Conservation (phyloP, 495 filamentous ascomycete genomes). For the Astrothelium macrocarpum region DNA sequence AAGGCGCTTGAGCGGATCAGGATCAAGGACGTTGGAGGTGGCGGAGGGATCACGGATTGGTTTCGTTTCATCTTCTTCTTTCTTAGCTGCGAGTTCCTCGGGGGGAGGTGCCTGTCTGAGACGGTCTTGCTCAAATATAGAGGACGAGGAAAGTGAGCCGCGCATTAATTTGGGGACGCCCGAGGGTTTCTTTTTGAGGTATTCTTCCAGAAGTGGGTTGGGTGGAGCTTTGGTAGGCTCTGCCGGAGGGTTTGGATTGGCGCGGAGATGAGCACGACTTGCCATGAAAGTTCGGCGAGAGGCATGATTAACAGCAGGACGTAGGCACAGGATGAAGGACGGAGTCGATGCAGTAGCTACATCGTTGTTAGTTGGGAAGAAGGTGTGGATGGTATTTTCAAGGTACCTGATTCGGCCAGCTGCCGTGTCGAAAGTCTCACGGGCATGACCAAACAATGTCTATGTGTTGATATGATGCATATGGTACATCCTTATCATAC, state of each 20-base stretch:
- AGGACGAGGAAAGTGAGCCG: constrained; percentile 38
- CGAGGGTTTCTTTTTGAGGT: constrained; percentile 16
- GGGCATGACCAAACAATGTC: background rate
- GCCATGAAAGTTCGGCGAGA: background rate
- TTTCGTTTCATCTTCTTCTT: constrained; percentile 8
- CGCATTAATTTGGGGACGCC: constrained; percentile 2
- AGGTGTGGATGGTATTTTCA: background rate
- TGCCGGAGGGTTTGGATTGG: background rate
- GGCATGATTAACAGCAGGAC: background rate
- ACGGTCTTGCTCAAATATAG: constrained; percentile 49
- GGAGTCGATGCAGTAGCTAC: background rate
- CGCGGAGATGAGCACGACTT: background rate
- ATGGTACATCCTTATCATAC: background rate
- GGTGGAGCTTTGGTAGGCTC: background rate
- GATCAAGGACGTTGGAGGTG: constrained; percentile 53
- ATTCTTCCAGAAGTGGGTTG: constrained; percentile 30
- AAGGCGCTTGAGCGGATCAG: constrained; percentile 52
- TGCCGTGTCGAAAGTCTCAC: constrained; percentile 16
- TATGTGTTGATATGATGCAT: background rate
- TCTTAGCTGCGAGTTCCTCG: constrained; percentile 7
- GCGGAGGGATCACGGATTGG: constrained; percentile 36
- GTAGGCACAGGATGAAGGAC: constrained; percentile 13
- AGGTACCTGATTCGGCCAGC: constrained; percentile 16
- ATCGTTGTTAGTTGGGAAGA: background rate
- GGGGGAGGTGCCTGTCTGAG: constrained; percentile 8